Evolutionary conservation across 2,329 filamentous ascomycete genomes (phyloP), one percentile per base, ranked within the genome.

Genomic region (Cryphonectria naterciae): DNA sequence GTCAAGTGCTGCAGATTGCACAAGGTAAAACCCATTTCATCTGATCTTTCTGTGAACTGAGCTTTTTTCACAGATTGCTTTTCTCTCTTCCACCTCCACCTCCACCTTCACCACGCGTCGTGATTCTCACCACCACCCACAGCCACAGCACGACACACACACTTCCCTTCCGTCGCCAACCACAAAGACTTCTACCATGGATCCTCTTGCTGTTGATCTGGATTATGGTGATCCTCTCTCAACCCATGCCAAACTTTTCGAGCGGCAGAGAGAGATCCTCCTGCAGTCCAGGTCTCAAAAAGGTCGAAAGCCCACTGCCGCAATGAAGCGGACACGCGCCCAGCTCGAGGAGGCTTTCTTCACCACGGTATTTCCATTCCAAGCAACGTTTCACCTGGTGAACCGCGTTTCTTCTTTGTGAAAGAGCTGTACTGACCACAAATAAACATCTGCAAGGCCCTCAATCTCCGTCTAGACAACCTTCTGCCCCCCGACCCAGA

Each of bases 181-280:
- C 8, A 39, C 0, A 39, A 10, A 39, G 10, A 39, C 7, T 39
- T 39, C 37, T 11, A 49, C n/a, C 22, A 49, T 49, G 46, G 46
- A 49, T 49, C 46, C 22, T 49, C 46, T 49, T n/a, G 2, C 22
- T 49, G 46, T 0, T 7, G 3, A 2, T 6, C 2, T 11, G 46
- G 22, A 49, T 22, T 49, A 49, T n/a, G 1, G 22, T 0, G 8
- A 49, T 49, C 46, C 46, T 10, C 17, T 19, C 5, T 49, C 17
- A 10, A 8, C 22, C 46, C 46, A 49, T 49, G 46, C 19, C 19
- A 49, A 4, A 6, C 1, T 49, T 1, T 6, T 37, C 1, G 10
- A 8, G 4, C 4, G 93, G 28, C 91, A 89, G 71, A 94, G 90
- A 0, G 91, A 93, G 0, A 91, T 93, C 17, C 91, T 90, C 86